These are phyloP conservation scores for Chrysanthemum seticuspe DNA, from an alignment of 129 eudicot genomes.

Conservation along the genomic window DNA sequence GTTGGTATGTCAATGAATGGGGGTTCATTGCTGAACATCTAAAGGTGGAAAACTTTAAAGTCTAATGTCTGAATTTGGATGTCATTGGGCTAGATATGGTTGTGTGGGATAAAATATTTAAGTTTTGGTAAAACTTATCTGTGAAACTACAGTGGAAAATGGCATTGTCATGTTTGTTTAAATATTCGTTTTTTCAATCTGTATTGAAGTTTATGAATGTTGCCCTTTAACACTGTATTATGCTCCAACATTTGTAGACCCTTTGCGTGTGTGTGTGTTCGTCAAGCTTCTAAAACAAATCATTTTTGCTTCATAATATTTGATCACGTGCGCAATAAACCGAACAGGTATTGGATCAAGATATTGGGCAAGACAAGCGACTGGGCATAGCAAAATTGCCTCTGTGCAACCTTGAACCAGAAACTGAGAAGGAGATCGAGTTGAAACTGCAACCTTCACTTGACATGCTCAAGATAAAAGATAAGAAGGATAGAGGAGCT, in stretches of 20 bases:
- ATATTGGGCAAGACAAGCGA: constrained; percentile 92
- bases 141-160: neutral
- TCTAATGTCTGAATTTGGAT: neutral
- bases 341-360: constrained; percentile 87
- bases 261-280: constrained; percentile 1
- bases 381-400: constrained; percentile 72
- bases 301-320: neutral
- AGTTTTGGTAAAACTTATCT: neutral
- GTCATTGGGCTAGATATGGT: neutral
- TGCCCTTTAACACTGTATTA: neutral
- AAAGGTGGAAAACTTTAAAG: neutral
- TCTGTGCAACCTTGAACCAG: constrained; percentile 63
- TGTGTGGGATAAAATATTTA: neutral
- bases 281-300: neutral
- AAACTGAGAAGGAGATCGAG: constrained; percentile 62
- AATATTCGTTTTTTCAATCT: neutral
- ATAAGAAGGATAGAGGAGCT: constrained; percentile 96
- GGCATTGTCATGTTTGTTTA: neutral
- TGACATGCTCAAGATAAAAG: constrained; percentile 91
- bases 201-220: neutral
- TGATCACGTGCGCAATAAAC: neutral
- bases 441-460: constrained; percentile 79
- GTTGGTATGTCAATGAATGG: too few relatives aligned
- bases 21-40: too few relatives aligned
- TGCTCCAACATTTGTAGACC: neutral